These are phyloP conservation scores for Aureobasidium vineae DNA, from an alignment of 2,329 filamentous ascomycete species.

Conservation along the genomic window DNA sequence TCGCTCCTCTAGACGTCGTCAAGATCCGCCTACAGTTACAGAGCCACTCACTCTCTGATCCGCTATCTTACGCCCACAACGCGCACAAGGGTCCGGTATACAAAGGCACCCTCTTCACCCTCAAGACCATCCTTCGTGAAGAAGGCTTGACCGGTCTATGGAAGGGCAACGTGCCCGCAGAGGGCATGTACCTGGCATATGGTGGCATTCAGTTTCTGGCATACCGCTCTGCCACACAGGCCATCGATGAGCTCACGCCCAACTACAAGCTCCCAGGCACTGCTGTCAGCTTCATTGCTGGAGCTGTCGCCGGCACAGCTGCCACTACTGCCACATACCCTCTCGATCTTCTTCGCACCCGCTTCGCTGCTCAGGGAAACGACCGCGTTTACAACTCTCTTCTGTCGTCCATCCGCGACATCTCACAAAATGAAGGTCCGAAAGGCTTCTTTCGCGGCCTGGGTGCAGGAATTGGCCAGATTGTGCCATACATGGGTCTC, in stretches of 20 bases:
- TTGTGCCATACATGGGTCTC: conserved; percentile 94
- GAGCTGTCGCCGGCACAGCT: conserved; percentile 75
- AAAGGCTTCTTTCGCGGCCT: conserved; percentile 86
- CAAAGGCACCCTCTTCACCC: conserved; percentile 73
- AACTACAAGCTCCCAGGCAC: conserved; percentile 57
- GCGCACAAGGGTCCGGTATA: conserved; percentile 51
- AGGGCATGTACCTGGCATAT: conserved; percentile 91
- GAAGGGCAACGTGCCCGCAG: conserved; percentile 97
- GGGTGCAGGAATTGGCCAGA: conserved; percentile 76
- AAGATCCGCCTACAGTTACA: conserved; percentile 98
- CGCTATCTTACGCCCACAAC: conserved; percentile 54
- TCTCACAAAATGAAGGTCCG: conserved; percentile 69
- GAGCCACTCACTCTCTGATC: conserved; percentile 76
- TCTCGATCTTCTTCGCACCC: conserved; percentile 85
- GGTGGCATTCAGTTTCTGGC: conserved; percentile 84
- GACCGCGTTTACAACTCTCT: conserved; percentile 77
- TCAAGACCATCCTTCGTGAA: conserved; percentile 65
- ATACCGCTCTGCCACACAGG: conserved; percentile 72
- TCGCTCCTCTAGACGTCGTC: conserved; percentile 93
- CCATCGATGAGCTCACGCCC: conserved; percentile 57
- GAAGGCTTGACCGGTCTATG: conserved; percentile 86
- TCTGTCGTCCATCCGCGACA: conserved; percentile 65
- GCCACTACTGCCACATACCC: conserved; percentile 88
- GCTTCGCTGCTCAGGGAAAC: conserved; percentile 91
- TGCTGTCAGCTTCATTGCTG: conserved; percentile 78